Evolutionary conservation across 2,329 filamentous ascomycete genomes (phyloP).

Genomic region (Apiospora phragmitis): DNA sequence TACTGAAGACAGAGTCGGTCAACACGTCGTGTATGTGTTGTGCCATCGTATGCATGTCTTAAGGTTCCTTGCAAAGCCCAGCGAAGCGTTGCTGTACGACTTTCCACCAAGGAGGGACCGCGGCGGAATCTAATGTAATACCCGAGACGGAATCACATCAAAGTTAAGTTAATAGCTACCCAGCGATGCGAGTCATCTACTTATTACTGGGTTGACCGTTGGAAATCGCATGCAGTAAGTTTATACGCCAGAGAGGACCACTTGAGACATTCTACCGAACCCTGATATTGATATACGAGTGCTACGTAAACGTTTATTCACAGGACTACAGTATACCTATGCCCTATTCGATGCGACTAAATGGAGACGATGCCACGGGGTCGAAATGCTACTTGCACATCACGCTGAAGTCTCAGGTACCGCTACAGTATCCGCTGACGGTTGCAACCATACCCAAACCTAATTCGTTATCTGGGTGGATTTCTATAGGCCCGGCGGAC

Average conservation of each 20-base stretch:
- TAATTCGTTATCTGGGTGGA: background rate
- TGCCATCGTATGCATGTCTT: background rate
- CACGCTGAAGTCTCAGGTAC: background rate
- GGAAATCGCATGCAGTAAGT: background rate
- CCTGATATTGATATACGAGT: background rate
- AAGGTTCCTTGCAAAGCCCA: background rate
- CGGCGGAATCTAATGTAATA: background rate
- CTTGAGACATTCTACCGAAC: background rate
- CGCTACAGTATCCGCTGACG: background rate
- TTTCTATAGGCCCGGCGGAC: background rate
- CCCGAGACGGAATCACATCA: background rate
- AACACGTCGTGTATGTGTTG: background rate
- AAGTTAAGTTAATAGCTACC: background rate
- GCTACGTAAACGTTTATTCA: background rate
- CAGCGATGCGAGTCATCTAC: slow-evolving; percentile 2
- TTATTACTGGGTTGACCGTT: slow-evolving; percentile 1
- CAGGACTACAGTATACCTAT: background rate
- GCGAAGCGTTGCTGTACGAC: background rate
- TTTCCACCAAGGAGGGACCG: background rate
- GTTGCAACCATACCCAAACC: background rate
- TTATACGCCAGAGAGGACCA: background rate
- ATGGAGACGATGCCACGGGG: background rate
- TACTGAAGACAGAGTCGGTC: background rate
- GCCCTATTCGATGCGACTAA: background rate
- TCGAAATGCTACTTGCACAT: background rate